These are phyloP conservation scores for Patellaria atrata DNA, from an alignment of 495 filamentous ascomycete genomes.

Conservation along the genomic window DNA sequence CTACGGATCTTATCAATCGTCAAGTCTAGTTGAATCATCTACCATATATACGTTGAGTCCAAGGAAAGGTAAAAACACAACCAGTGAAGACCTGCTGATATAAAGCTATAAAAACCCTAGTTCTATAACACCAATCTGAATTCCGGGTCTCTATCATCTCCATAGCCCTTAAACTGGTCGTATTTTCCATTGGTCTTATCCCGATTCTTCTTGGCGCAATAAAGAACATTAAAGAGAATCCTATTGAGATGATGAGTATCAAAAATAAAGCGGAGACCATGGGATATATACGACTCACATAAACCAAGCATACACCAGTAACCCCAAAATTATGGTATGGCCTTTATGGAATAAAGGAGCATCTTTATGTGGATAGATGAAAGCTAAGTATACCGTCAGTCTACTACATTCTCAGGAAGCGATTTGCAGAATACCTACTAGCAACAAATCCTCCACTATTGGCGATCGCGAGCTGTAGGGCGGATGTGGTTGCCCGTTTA, in stretches of 20 bases:
- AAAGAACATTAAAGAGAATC: conserved; percentile 47
- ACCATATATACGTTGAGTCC: no score
- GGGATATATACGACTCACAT: conserved; percentile 35
- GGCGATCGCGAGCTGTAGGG: conserved; percentile 33
- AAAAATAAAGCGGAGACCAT: conserved; percentile 3
- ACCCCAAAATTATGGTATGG: conserved; percentile 43
- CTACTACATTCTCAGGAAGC: not conserved
- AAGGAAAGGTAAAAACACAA: no score
- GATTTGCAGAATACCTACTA: conserved; percentile 1
- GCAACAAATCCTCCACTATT: conserved; percentile 39
- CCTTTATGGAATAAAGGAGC: conserved; percentile 32
- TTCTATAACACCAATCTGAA: conserved; percentile 47
- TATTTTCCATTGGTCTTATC: conserved; percentile 52
- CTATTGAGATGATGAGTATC: conserved; percentile 22
- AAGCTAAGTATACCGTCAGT: conserved; percentile 33
- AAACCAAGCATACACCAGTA: conserved; percentile 48
- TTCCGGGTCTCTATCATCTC: conserved; percentile 51
- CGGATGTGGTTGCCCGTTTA: conserved; percentile 14
- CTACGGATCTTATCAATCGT: no score
- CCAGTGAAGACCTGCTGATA: no score
- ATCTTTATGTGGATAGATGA: conserved; percentile 42
- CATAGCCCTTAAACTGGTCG: conserved; percentile 39
- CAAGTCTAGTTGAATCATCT: no score
- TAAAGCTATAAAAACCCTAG: no score
- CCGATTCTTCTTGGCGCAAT: conserved; percentile 49